Conservation (phyloP, 2,329 filamentous ascomycete genomes). For the Aspergillus neotritici region DNA sequence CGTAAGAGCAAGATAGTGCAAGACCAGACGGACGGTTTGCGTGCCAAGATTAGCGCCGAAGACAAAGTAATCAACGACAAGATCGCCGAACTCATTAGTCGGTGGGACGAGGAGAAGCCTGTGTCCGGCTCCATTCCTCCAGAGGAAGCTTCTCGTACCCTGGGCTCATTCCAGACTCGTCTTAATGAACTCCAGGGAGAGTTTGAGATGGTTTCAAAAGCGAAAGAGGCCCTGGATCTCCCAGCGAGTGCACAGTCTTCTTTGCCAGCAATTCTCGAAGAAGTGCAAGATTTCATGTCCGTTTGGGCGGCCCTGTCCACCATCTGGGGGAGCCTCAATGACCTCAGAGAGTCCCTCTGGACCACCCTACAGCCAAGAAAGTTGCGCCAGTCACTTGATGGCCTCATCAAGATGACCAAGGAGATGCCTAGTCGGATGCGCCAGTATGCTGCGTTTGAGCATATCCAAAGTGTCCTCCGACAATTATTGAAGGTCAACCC, state of each 20-base stretch:
- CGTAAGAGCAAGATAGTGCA: slow-evolving; percentile 93
- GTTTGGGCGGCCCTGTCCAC: slow-evolving; percentile 95
- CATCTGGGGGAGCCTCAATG: slow-evolving; percentile 94
- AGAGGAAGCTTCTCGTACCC: slow-evolving; percentile 75
- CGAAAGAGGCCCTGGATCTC: slow-evolving; percentile 92
- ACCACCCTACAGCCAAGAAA: slow-evolving; percentile 93
- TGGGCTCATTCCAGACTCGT: slow-evolving; percentile 75
- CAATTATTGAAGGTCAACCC: slow-evolving; percentile 87
- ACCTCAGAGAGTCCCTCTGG: slow-evolving; percentile 89
- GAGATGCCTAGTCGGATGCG: slow-evolving; percentile 99
- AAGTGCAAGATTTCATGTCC: slow-evolving; percentile 97
- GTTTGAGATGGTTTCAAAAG: slow-evolving; percentile 87
- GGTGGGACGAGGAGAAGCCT: slow-evolving; percentile 96
- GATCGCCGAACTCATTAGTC: slow-evolving; percentile 72
- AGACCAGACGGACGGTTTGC: slow-evolving; percentile 90
- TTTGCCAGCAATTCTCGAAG: slow-evolving; percentile 81
- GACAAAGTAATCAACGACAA: slow-evolving; percentile 87
- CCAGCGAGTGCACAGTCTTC: slow-evolving; percentile 72
- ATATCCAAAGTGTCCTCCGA: slow-evolving; percentile 86
- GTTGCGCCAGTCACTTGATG: slow-evolving; percentile 80
- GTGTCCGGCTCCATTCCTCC: slow-evolving; percentile 91
- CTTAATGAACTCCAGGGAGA: slow-evolving; percentile 83
- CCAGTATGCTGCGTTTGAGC: slow-evolving; percentile 99
- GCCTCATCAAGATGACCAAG: slow-evolving; percentile 94
- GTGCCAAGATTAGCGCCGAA: slow-evolving; percentile 90